Percentiles rank a stretch among this genome's conserved stretches.
phyloP scores from a whole-genome alignment of 441 rosid genomes.

The Adansonia madagascariensis region DNA sequence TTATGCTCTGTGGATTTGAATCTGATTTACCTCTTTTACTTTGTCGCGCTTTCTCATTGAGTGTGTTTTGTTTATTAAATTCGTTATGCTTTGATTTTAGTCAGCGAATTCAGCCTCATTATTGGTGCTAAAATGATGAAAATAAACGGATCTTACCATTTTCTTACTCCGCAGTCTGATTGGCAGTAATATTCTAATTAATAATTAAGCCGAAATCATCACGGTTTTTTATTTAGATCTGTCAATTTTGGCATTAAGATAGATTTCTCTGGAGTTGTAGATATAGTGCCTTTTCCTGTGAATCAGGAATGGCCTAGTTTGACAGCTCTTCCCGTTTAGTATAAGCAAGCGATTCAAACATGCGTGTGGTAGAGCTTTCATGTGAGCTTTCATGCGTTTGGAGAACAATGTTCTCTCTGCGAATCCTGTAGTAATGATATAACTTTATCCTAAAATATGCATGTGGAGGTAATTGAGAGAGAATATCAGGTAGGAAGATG shows the following conservation, averaged over 20 bases:
- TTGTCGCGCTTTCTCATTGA: neutral
- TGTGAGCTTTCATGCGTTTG: neutral
- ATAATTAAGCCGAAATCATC: neutral
- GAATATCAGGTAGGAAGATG: neutral
- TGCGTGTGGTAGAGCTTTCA: neutral
- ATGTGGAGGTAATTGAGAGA: neutral
- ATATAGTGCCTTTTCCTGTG: neutral
- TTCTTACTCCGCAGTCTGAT: neutral
- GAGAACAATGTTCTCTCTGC: neutral
- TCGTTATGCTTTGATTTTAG: slow-evolving; percentile 4
- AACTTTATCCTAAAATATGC: neutral
- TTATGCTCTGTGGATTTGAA: slow-evolving; percentile 1
- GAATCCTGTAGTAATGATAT: neutral
- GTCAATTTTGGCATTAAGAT: neutral
- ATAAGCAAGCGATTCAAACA: neutral
- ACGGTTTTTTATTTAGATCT: neutral
- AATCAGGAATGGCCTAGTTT: neutral
- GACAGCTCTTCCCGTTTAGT: neutral
- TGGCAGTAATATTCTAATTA: neutral
- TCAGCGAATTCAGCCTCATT: neutral
- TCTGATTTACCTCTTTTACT: neutral
- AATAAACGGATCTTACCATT: neutral
- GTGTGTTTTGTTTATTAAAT: neutral
- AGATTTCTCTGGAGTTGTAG: neutral
- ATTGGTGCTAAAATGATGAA: neutral